These are phyloP conservation scores for Nicotiana otophora DNA, from an alignment of 257 asterid genomes.

Conservation along the genomic window DNA sequence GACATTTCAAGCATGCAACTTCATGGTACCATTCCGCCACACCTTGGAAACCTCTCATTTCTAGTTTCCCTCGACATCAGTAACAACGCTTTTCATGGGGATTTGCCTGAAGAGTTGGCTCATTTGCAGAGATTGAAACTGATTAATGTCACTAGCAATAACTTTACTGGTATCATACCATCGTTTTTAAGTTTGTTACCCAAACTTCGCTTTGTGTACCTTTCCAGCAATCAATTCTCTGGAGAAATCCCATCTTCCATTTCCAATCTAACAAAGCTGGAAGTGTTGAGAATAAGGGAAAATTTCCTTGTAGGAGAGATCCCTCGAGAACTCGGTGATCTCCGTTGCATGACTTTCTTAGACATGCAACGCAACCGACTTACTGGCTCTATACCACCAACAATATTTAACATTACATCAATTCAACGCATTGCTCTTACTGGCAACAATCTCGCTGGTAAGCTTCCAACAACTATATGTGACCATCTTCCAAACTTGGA, in stretches of 20 bases:
- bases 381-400: conserved; percentile 11
- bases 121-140: background rate
- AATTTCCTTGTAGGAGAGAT: background rate
- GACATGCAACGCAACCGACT: background rate
- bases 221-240: background rate
- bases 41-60: background rate
- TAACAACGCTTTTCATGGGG: background rate
- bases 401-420: conserved; percentile 8
- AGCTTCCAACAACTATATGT: conserved; percentile 16
- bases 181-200: background rate
- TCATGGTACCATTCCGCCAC: background rate
- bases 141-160: background rate
- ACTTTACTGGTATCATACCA: background rate
- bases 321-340: conserved; percentile 20
- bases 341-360: background rate
- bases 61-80: background rate
- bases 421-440: background rate
- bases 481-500: conserved; percentile 6
- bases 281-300: background rate
- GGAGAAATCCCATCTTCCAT: background rate
- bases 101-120: background rate
- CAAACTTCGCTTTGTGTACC: background rate
- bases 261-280: background rate
- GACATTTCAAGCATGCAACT: background rate
- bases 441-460: conserved; percentile 5